These are phyloP conservation scores for Phycomyces blakesleeanus DNA, from an alignment of 192 early-diverging fungal species.

Conservation along the genomic window DNA sequence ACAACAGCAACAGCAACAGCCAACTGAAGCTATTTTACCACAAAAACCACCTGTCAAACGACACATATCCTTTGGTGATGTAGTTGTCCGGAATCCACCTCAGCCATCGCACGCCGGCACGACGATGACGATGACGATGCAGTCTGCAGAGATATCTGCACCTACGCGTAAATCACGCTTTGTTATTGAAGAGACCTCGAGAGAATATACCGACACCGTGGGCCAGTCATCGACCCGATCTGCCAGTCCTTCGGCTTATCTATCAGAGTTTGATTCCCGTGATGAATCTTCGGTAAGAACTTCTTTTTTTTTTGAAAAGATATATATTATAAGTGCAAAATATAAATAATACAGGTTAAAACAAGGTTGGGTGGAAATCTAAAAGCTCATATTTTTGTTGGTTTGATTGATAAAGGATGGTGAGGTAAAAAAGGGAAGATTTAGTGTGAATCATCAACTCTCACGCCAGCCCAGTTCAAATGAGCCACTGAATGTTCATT, in stretches of 20 bases:
- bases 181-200: conserved; percentile 29
- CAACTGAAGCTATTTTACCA: not conserved
- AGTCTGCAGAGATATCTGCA: conserved; percentile 9
- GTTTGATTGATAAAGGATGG: no score
- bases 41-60: conserved; percentile 19
- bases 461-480: not conserved
- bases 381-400: no score
- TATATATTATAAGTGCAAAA: no score
- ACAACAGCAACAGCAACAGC: conserved; percentile 11
- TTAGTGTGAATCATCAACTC: conserved; percentile 51
- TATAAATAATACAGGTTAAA: no score
- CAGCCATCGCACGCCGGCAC: conserved; percentile 9
- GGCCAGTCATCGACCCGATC: conserved; percentile 1
- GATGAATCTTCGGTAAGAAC: conserved; percentile 7
- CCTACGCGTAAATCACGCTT: conserved; percentile 32
- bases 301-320: not conserved
- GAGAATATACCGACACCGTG: not conserved
- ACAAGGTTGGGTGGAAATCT: no score
- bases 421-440: conserved; percentile 71
- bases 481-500: conserved; percentile 13
- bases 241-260: conserved; percentile 14
- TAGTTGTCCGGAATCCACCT: conserved; percentile 30
- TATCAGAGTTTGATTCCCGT: not conserved
- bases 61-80: conserved; percentile 46
- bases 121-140: conserved; percentile 11